Conservation (phyloP, 805 yeast species). For the Saccharomyces eubayanus region DNA sequence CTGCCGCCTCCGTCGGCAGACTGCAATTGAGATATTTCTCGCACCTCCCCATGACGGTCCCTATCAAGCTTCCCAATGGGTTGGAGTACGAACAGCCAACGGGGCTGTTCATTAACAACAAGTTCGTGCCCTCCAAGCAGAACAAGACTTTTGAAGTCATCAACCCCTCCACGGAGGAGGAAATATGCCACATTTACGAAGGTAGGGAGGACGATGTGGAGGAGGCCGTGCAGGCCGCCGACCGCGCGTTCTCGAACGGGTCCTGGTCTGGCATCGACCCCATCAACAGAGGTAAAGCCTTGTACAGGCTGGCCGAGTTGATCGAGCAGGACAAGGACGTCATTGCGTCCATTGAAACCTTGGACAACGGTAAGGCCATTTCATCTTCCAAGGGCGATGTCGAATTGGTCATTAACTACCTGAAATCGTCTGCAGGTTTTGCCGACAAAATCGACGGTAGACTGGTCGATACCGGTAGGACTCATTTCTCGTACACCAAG, state of each 20-base stretch:
- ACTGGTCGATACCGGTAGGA: conserved; percentile 62
- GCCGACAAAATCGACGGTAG: conserved; percentile 81
- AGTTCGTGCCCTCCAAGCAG: conserved; percentile 54
- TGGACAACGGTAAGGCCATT: conserved; percentile 85
- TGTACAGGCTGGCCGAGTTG: conserved; percentile 68
- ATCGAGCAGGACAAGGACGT: conserved; percentile 64
- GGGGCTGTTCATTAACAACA: conserved; percentile 74
- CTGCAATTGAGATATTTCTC: conserved; percentile 27
- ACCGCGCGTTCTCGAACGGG: conserved; percentile 62
- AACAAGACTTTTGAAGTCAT: conserved; percentile 54
- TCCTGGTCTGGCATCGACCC: conserved; percentile 76
- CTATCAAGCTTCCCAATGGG: conserved; percentile 66
- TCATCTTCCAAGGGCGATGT: conserved; percentile 68
- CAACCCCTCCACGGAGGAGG: conserved; percentile 69
- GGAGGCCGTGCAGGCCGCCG: conserved; percentile 78
- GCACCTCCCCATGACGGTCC: conserved; percentile 36
- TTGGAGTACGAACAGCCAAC: conserved; percentile 66
- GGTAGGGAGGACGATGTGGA: conserved; percentile 77
- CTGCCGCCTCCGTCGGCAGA: conserved; percentile 1
- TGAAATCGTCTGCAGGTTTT: conserved; percentile 85
- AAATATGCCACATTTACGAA: conserved; percentile 59
- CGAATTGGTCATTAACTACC: conserved; percentile 53
- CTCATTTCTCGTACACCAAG: conserved; percentile 69
- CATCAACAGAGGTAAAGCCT: conserved; percentile 50
- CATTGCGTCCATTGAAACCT: conserved; percentile 72